Conservation (phyloP, 2,329 filamentous ascomycete species). For the Rugonectria rugulosa region DNA sequence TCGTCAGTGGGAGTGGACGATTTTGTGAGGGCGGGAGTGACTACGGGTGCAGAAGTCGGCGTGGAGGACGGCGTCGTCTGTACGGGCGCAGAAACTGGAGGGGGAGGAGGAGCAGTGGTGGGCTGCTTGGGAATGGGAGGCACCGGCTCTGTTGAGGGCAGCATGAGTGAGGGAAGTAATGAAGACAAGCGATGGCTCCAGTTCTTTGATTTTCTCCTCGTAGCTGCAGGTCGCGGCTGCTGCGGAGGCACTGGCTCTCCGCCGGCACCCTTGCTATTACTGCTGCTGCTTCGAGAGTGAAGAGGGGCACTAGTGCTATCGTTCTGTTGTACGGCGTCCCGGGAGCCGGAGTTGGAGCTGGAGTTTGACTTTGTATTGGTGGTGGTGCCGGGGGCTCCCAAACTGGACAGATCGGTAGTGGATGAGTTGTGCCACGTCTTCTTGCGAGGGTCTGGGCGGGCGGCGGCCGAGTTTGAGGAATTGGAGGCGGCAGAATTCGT, state of each 20-base stretch:
- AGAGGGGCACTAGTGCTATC: conserved; percentile 5
- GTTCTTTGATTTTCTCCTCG: conserved; percentile 43
- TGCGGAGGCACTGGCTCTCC: conserved; percentile 31
- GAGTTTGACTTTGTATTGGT: conserved; percentile 8
- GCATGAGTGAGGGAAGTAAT: conserved; percentile 49
- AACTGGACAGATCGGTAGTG: conserved; percentile 34
- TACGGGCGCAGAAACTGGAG: conserved; percentile 25
- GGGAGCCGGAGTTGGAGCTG: conserved; percentile 18
- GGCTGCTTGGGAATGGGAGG: conserved; percentile 33
- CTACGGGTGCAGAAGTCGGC: conserved; percentile 20
- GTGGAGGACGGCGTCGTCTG: conserved; percentile 22
- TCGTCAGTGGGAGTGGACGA: conserved; percentile 38
- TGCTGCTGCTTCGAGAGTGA: conserved; percentile 6
- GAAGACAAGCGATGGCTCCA: conserved; percentile 48
- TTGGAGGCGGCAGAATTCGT: conserved; percentile 15
- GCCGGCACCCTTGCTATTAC: conserved; percentile 9
- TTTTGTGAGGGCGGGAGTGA: conserved; percentile 34
- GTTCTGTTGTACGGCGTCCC: conserved; percentile 32
- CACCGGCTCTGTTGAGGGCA: conserved; percentile 41
- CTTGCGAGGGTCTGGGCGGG: conserved; percentile 29
- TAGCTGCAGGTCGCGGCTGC: conserved; percentile 22
- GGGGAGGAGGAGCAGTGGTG: conserved; percentile 34
- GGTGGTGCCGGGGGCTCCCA: conserved; percentile 23
- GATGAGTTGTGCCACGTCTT: conserved; percentile 36
- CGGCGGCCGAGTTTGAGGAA: conserved; percentile 16